Evolutionary conservation across 805 yeast genomes (phyloP), one percentile per base, ranked within the genome.

Genomic region (Gaillardinia entomophila): DNA sequence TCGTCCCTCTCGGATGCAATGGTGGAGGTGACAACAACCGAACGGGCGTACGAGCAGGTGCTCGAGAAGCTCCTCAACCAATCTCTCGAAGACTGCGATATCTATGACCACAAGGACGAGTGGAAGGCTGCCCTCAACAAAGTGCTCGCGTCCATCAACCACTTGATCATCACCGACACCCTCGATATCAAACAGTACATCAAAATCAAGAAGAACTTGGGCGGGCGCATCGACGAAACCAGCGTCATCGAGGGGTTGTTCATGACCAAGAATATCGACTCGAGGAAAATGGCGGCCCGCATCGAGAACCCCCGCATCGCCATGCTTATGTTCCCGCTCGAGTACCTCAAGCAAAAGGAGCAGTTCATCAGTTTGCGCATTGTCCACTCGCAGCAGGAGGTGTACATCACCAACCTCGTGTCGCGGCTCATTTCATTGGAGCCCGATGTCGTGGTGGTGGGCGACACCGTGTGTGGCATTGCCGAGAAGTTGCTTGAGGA

Each of bases 181-280:
- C 69, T 88, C 38, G 97, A 92, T 52, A 79, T 89, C 30, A 71
- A 90, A n/a, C 89, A 82, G 44, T 90, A 85, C 55, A 76, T 92
- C 27, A 92, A 94, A 49, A 69, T 92, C 28, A 94, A 92, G 51
- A 71, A 87, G 37, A 75, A 90, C 6, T 69, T 80, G 1, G 97
- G 98, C 1, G 92, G 94, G 0, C 37, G 53, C 1, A 73, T 80
- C 1, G 60, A 64, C 4, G 79, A 82, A 27, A 76, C 90, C 0
- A 60, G 61, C 17, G 71, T 75, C 19, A 54, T 90, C 3, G 79
- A 82, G 48, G 99, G 98, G 0, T 57, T 86, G 4, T 82, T 86
- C 3, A 87, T 89, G 55, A 82, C 97, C 0, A 87, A 88, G 43
- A 76, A 79, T 12, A 63, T 89, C 27, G 95, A 96, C 3, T 66